Evolutionary conservation across 495 filamentous ascomycete species (phyloP).

Genomic region (Xylaria nigripes): DNA sequence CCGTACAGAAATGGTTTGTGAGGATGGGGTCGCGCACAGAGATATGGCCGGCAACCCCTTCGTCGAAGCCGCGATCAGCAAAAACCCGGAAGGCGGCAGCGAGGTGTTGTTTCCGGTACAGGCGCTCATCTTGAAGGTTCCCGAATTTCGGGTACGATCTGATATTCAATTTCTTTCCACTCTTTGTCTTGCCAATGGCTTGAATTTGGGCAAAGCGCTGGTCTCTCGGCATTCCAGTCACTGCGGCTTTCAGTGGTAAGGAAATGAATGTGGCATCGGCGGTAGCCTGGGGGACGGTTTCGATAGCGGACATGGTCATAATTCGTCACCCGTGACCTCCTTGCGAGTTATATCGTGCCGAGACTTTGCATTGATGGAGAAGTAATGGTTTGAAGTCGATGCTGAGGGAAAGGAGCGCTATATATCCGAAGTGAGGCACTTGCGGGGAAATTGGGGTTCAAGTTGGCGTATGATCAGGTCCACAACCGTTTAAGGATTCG

Average conservation of each 20-base stretch:
- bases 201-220: slow-evolving; percentile 21
- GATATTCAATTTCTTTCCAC: slow-evolving; percentile 39
- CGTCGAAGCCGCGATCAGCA: slow-evolving; percentile 59
- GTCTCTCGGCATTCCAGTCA: slow-evolving; percentile 1
- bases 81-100: slow-evolving; percentile 67
- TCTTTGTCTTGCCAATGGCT: slow-evolving; percentile 28
- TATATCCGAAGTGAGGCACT: background rate
- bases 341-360: background rate
- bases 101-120: slow-evolving; percentile 64
- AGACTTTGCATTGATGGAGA: background rate
- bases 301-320: background rate
- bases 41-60: slow-evolving; percentile 58
- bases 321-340: background rate
- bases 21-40: slow-evolving; percentile 39
- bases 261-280: background rate
- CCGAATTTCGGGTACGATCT: slow-evolving; percentile 52
- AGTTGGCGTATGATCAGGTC: background rate
- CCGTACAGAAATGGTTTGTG: slow-evolving; percentile 40
- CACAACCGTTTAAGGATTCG: no score
- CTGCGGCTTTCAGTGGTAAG: background rate
- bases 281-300: slow-evolving; percentile 7
- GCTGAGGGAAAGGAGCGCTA: no score
- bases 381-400: no score
- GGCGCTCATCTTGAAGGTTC: slow-evolving; percentile 49
- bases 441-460: background rate